Base-by-base conservation (phyloP, 2,329 filamentous ascomycete species). In the Fusarium sp. region DNA sequence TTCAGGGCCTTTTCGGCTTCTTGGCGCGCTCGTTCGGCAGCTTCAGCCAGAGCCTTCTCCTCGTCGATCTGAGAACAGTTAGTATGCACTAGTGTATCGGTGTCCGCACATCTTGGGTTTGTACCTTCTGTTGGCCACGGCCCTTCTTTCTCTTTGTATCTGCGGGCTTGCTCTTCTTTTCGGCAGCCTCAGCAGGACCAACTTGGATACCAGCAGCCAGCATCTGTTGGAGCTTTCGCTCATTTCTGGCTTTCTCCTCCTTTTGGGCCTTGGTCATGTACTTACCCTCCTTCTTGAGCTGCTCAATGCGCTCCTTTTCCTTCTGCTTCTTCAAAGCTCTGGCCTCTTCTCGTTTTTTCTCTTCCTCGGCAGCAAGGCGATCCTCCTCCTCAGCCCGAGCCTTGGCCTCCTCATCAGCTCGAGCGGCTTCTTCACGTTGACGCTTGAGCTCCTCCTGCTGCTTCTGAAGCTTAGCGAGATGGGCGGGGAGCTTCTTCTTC, bases 401-500 rank as follows among this genome's bases (percentile, higher is more conserved):
- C 78, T 87, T 89, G 72, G 92, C 90, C 75, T 93, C 91, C 9
- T 87, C 90, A 8, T 80, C 80, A 6, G 84, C 66, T 18, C 86
- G 89, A 20, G 85, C 83, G 71, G 91, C 89, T 74, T 92, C 91
- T 76, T 94, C 91, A 75, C 91, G 85, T 61, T 82, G 83, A 71
- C 83, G 86, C 61, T 87, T 87, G n/a, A 92, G 82, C 71, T 92
- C 91, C 78, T 96, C 93, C 78, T 96, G 93, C 80, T 95, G 92
- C 82, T 92, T 92, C 83, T 95, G 92, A 32, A 97, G 83, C 46
- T 90, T 84, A 51, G 88, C 86, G 47, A 97, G 85, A 58, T 91
- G 90, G 58, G 92, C 85, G 15, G 92, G 92, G 20, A 98, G 75
- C 84, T 98, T 99, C 89, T 97, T 98, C 85, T 97, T 98, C 81